Percentiles rank a stretch among this genome's conserved stretches.
These are phyloP conservation scores for Thermothelomyces thermophilus DNA, from an alignment of 2,329 filamentous ascomycete genomes.

Conservation along the genomic window DNA sequence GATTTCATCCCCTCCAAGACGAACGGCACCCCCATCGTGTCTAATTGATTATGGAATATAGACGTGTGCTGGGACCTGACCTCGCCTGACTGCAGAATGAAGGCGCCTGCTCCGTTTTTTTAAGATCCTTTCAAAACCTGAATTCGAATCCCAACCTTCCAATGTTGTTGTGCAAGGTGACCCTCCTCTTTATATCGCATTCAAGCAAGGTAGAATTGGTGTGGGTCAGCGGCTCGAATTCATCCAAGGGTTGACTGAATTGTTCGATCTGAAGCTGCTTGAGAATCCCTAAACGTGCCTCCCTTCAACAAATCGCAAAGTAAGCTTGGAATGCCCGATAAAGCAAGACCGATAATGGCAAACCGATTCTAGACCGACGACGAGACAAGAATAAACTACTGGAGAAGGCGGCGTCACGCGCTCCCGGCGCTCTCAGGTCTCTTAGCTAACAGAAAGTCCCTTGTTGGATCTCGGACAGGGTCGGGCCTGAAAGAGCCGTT, in stretches of 20 bases:
- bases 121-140: no score
- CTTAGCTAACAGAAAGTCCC: constrained; percentile 26
- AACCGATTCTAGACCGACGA: not conserved
- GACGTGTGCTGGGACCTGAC: no score
- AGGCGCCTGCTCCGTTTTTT: not conserved
- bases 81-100: no score
- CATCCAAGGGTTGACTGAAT: no score
- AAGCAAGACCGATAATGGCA: not conserved
- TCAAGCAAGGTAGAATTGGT: no score
- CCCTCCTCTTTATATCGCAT: no score
- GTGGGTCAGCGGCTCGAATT: no score
- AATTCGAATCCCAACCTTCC: no score
- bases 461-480: constrained; percentile 20
- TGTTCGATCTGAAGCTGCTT: not conserved
- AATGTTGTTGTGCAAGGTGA: no score
- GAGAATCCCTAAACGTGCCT: not conserved
- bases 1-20: constrained; percentile 20
- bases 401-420: constrained; percentile 20
- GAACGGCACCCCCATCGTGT: constrained; percentile 20
- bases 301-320: not conserved
- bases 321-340: not conserved
- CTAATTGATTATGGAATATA: not conserved
- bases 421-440: constrained; percentile 9
- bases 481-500: constrained; percentile 16
- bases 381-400: constrained; percentile 8